phyloP scores from a whole-genome alignment of 2,329 filamentous ascomycete genomes.

The Colletotrichum chlorophyti region DNA sequence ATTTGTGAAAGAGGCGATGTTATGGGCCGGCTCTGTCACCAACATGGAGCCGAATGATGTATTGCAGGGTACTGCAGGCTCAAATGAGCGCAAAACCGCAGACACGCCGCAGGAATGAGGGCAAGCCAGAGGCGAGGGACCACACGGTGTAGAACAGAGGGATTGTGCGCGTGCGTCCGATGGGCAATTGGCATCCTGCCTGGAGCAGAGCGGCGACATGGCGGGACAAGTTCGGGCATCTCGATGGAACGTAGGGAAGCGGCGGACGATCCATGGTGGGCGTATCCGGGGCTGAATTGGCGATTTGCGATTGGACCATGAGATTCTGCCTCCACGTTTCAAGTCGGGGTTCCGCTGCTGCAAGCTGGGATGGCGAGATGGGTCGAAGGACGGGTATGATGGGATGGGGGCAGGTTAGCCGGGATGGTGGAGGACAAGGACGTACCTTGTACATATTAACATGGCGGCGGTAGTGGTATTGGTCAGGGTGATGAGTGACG shows the following conservation, averaged over 20 bases:
- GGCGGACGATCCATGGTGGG: constrained; percentile 10
- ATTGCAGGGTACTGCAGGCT: constrained; percentile 20
- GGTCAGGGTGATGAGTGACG: not conserved
- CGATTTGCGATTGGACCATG: constrained; percentile 22
- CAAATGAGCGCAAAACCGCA: too few species aligned
- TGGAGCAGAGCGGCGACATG: not conserved
- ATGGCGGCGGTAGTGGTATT: constrained; percentile 6
- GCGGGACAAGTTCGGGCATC: constrained; percentile 11
- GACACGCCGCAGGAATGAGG: too few species aligned
- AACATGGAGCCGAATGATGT: constrained; percentile 18
- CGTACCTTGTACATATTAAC: too few species aligned
- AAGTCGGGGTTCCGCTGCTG: constrained; percentile 24
- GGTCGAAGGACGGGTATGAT: constrained; percentile 18
- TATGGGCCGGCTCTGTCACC: not conserved
- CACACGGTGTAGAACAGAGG: not conserved
- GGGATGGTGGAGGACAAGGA: constrained; percentile 10
- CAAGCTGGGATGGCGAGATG: constrained; percentile 25
- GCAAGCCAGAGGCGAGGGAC: not conserved
- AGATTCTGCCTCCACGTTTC: constrained; percentile 24
- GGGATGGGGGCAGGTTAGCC: constrained; percentile 16
- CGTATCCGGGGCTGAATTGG: not conserved
- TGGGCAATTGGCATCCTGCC: too few species aligned
- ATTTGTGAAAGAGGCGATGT: too few species aligned
- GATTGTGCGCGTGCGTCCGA: too few species aligned
- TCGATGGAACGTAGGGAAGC: constrained; percentile 11